Conservation (phyloP, 2,329 filamentous ascomycete genomes). For the Graphilbum sp. region DNA sequence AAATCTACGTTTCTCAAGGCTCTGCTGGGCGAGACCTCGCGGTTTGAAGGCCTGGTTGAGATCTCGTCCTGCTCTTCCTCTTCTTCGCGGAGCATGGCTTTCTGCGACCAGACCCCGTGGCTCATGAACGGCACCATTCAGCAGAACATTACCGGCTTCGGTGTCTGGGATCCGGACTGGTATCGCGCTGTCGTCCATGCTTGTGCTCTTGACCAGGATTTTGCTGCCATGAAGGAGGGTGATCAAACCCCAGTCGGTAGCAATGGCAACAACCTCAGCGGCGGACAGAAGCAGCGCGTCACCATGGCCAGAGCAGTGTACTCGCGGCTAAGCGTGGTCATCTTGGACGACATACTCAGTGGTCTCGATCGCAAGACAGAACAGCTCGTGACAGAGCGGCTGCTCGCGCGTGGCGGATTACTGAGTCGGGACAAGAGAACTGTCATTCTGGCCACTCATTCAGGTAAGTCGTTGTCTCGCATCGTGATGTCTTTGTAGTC, state of each 20-base stretch:
- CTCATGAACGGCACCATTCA: slow-evolving; percentile 9
- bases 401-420: slow-evolving; percentile 24
- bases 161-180: slow-evolving; percentile 6
- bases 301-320: slow-evolving; percentile 30
- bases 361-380: slow-evolving; percentile 28
- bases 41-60: slow-evolving; percentile 4
- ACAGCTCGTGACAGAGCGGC: slow-evolving; percentile 19
- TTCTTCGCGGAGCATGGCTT: slow-evolving; percentile 5
- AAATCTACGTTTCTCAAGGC: slow-evolving; percentile 9
- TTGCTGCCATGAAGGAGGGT: slow-evolving; percentile 10
- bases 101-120: slow-evolving; percentile 8
- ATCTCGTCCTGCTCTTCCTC: too few relatives aligned
- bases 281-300: slow-evolving; percentile 15
- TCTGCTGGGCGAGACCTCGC: slow-evolving; percentile 8
- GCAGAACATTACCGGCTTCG: slow-evolving; percentile 9
- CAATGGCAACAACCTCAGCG: slow-evolving; percentile 12
- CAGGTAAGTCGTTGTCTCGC: slow-evolving; percentile 9
- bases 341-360: slow-evolving; percentile 31
- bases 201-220: slow-evolving; percentile 8
- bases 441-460: slow-evolving; percentile 26
- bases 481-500: too few relatives aligned
- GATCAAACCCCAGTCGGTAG: slow-evolving; percentile 12
- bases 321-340: slow-evolving; percentile 17
- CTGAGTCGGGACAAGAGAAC: slow-evolving; percentile 25
- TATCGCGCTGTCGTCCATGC: slow-evolving; percentile 8